Percentiles rank a stretch among this genome's conserved stretches.
Conservation (phyloP, 768 basidiomycete species). For the Leucocoprinus birnbaumii region DNA sequence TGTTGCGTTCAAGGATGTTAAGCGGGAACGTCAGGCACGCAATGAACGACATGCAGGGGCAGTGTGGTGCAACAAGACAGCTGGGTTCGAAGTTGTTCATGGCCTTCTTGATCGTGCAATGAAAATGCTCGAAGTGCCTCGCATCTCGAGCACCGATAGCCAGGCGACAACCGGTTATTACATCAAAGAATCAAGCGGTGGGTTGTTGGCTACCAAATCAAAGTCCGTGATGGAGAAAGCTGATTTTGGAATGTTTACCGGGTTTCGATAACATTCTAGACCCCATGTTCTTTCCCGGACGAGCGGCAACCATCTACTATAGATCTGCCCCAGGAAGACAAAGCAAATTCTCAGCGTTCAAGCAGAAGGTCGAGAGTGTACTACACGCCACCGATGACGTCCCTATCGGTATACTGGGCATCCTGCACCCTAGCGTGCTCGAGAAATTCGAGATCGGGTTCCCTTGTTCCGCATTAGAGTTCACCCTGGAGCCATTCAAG, state of each 20-base stretch:
- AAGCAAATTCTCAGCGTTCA: conserved; percentile 29
- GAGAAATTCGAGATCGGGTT: conserved; percentile 92
- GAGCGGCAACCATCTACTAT: conserved; percentile 90
- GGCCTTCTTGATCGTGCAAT: conserved; percentile 93
- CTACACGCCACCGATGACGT: conserved; percentile 51
- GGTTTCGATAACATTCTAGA: conserved; percentile 44
- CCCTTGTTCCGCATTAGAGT: conserved; percentile 94
- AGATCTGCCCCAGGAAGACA: conserved; percentile 47
- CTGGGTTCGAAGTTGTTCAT: conserved; percentile 95
- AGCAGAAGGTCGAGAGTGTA: conserved; percentile 43
- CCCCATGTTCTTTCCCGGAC: conserved; percentile 91
- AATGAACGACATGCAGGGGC: conserved; percentile 89
- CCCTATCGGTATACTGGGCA: conserved; percentile 86
- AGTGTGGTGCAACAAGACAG: conserved; percentile 95
- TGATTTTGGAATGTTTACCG: background rate
- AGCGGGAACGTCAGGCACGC: conserved; percentile 76
- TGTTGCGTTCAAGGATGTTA: conserved; percentile 83
- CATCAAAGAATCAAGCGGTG: conserved; percentile 83
- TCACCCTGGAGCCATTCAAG: conserved; percentile 93
- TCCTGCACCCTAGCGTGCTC: conserved; percentile 89
- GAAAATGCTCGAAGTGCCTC: conserved; percentile 92
- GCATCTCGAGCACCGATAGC: conserved; percentile 56
- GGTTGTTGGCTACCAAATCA: conserved; percentile 21
- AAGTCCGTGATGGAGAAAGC: too few species aligned
- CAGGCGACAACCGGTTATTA: conserved; percentile 81